A percentile compares a stretch with the other conserved stretches of the same genome.
These are phyloP conservation scores for Auxenochlorella protothecoides DNA, from an alignment of 139 green algal species.

Conservation along the genomic window DNA sequence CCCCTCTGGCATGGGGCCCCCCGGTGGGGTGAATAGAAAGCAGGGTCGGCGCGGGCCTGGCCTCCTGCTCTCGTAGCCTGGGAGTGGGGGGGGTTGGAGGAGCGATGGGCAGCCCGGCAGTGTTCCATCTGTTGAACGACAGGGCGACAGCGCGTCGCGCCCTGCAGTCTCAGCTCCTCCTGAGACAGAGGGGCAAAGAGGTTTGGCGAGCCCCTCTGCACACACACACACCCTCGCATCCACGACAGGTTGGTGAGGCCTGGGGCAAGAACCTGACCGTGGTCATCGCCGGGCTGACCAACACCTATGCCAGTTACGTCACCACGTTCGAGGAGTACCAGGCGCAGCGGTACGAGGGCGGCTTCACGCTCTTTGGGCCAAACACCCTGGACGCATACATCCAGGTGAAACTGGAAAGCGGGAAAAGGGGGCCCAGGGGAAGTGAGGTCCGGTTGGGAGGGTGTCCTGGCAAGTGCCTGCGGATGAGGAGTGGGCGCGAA, in stretches of 20 bases:
- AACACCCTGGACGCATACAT: constrained; percentile 82
- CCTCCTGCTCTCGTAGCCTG: no score
- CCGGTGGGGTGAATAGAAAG: no score
- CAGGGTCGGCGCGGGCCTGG: no score
- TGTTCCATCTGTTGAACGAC: no score
- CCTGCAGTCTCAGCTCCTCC: background rate
- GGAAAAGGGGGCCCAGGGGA: no score
- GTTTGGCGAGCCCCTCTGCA: background rate
- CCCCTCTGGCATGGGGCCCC: no score
- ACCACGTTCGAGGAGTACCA: constrained; percentile 78
- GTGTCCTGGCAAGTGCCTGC: no score
- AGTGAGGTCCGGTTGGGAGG: no score
- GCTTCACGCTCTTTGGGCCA: constrained; percentile 70
- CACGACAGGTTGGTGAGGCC: constrained; percentile 15
- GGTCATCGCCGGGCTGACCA: constrained; percentile 64
- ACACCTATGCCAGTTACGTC: constrained; percentile 72
- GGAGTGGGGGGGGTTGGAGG: no score
- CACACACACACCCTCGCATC: background rate
- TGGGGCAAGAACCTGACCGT: constrained; percentile 33
- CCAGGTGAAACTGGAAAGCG: constrained; percentile 27
- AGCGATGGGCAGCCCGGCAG: no score
- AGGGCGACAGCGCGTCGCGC: background rate
- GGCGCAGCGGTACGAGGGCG: constrained; percentile 75
- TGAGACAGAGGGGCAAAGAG: background rate
- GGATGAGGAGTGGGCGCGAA: no score